Conservation (phyloP, 768 basidiomycete species). For the Xerocomellus chrysenteron region DNA sequence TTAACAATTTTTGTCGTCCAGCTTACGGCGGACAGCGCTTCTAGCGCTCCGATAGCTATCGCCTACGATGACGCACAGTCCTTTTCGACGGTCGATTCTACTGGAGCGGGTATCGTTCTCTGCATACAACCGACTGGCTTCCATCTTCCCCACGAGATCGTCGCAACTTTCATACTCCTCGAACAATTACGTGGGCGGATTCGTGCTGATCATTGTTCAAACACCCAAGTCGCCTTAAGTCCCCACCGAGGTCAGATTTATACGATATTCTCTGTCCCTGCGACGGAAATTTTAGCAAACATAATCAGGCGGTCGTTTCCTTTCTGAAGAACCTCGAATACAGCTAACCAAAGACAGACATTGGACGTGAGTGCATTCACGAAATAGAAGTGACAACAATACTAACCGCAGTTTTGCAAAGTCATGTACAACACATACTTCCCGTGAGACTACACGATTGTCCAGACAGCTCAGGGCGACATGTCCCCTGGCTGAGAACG, state of each 20-base stretch:
- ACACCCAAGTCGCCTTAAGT: neutral
- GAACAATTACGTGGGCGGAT: neutral
- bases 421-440: neutral
- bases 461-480: neutral
- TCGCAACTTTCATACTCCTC: conserved; percentile 17
- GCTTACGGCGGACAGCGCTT: neutral
- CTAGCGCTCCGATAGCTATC: conserved; percentile 10
- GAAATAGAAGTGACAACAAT: neutral
- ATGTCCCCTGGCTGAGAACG: neutral
- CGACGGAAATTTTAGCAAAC: neutral
- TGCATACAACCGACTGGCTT: conserved; percentile 19
- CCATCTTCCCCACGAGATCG: conserved; percentile 17
- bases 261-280: neutral
- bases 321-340: neutral
- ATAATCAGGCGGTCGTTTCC: neutral
- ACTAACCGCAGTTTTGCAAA: neutral
- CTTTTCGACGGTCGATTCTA: neutral
- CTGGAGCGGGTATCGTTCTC: neutral
- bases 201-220: neutral
- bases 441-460: neutral
- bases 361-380: conserved; percentile 1
- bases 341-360: neutral
- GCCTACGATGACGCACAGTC: neutral
- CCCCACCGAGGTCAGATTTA: neutral
- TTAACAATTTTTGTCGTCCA: neutral